Evolutionary conservation across 768 basidiomycete species (phyloP).

Genomic region (Boletus patriciae): DNA sequence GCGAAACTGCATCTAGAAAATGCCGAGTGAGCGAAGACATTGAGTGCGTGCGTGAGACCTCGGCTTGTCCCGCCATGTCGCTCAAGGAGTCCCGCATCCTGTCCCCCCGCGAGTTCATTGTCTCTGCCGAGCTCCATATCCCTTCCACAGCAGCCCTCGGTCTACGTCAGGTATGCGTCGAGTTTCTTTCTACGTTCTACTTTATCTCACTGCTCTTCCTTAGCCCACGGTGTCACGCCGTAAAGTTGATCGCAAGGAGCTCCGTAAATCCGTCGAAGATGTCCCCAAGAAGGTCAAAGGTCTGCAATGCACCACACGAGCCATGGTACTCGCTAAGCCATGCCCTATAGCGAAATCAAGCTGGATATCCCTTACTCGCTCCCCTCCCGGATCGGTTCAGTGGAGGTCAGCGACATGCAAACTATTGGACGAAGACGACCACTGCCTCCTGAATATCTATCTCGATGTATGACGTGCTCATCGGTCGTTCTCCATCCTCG

Average conservation of each 20-base stretch:
- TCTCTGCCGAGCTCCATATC: conserved; percentile 62
- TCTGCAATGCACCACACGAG: conserved; percentile 25
- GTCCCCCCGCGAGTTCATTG: conserved; percentile 51
- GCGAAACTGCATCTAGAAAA: neutral
- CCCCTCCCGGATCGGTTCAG: conserved; percentile 51
- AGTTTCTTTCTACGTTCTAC: neutral
- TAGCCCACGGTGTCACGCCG: conserved; percentile 51
- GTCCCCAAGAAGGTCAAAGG: conserved; percentile 60
- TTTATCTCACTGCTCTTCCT: conserved; percentile 13
- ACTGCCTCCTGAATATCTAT: conserved; percentile 71
- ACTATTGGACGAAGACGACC: conserved; percentile 63
- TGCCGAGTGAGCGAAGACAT: neutral
- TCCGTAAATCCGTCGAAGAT: conserved; percentile 42
- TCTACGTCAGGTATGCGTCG: conserved; percentile 55
- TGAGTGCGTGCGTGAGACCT: neutral
- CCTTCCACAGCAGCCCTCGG: conserved; percentile 49
- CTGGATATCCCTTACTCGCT: conserved; percentile 63
- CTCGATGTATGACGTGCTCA: conserved; percentile 56
- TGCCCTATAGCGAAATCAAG: conserved; percentile 60
- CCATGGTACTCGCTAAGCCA: neutral
- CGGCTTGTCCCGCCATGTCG: conserved; percentile 13
- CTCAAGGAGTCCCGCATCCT: conserved; percentile 5
- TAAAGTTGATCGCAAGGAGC: conserved; percentile 54
- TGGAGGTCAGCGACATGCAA: conserved; percentile 77
- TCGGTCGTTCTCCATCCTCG: neutral